Base-by-base conservation (phyloP, 805 yeast genomes). In the Yamadazyma sp. region DNA sequence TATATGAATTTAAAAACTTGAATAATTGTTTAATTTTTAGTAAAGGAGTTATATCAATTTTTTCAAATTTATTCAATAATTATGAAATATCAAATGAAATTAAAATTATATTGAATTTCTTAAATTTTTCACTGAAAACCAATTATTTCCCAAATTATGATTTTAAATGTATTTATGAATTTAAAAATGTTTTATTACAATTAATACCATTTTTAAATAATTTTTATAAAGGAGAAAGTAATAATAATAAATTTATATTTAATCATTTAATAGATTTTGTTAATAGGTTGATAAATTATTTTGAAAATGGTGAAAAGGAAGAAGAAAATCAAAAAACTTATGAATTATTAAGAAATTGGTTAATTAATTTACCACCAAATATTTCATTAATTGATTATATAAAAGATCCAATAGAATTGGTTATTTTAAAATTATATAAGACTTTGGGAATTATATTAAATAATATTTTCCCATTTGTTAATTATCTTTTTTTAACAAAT, bases 381-480 rank as follows among this genome's bases (percentile, higher is more conserved):
- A 34, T 50, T 9, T 48, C 39, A 12, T 19, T 46, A 1, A 14
- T 43, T n/a, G 37, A 32, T 7, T 23, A 27, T 13, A 13, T 43
- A 3, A 36, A 21, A 3, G 47, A 46, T 27, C 48, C 49, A 10
- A 17, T 42, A 5, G 52, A 41, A 16, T 32, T 36, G 7, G 17
- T 45, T 2, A 17, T 50, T 5, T 35, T 47, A 26, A 26, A 39
- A 19, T 38, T 53, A 5, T 53, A 36, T 31, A 22, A 33, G 12
- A 25, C 49, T 2, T 30, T 56, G 26, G 31, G 51, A 2, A 30
- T 29, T 5, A 33, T 48, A 2, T 28, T 56, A 12, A 49, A 48
- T 31, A 48, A 47, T 38, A 28, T 56, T 20, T 49, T 56, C 33
- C 62, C 62, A 1, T 26, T 38, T 6, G 52, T 48, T 3, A 40